Conservation (phyloP, 1,284 basidiomycete species). For the Lentinus polychrous region DNA sequence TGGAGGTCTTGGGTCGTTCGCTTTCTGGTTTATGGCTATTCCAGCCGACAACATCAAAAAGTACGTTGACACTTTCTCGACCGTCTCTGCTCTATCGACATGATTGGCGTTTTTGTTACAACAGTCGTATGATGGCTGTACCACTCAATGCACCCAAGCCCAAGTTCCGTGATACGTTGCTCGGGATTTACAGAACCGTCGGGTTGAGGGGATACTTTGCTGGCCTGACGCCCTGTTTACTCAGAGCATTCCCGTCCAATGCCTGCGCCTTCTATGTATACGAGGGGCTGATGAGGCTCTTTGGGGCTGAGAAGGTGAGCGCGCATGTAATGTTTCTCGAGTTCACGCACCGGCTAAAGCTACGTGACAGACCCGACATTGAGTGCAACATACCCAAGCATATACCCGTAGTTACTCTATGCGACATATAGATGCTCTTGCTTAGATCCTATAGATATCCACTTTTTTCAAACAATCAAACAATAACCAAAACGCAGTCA, state of each 20-base stretch:
- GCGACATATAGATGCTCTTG: background rate
- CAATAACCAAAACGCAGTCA: too few species aligned
- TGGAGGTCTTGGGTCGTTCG: conserved; percentile 58
- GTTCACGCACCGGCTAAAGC: too few species aligned
- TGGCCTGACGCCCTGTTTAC: conserved; percentile 50
- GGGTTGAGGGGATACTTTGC: conserved; percentile 57
- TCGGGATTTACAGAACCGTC: conserved; percentile 41
- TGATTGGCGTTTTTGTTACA: conserved; percentile 2
- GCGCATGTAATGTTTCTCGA: background rate
- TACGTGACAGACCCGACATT: conserved; percentile 7
- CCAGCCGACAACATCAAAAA: conserved; percentile 78
- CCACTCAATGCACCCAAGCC: conserved; percentile 36
- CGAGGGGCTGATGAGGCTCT: conserved; percentile 55
- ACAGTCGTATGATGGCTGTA: conserved; percentile 56
- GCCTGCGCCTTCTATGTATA: conserved; percentile 69
- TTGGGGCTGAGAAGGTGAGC: conserved; percentile 59
- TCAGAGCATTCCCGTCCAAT: conserved; percentile 69
- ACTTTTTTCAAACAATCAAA: background rate
- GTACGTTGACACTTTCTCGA: conserved; percentile 32
- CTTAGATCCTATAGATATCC: background rate
- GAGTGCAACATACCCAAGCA: background rate
- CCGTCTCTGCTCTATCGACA: conserved; percentile 4
- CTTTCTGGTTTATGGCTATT: conserved; percentile 64
- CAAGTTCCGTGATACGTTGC: conserved; percentile 41
- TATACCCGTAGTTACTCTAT: background rate